phyloP scores from a whole-genome alignment of 768 basidiomycete species.

The Boletus subparvulus region DNA sequence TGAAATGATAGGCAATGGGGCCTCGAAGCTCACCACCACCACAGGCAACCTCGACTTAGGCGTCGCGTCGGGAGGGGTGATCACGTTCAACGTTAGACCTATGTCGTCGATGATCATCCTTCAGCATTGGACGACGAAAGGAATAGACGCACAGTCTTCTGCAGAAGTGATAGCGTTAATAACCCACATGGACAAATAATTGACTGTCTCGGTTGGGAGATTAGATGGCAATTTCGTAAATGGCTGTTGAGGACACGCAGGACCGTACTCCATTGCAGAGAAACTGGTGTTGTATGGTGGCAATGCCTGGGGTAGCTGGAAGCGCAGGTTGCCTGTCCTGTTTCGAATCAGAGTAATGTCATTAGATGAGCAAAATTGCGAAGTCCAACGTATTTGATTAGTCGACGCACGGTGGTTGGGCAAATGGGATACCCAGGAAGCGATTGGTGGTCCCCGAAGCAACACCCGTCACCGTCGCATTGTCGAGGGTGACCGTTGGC shows the following conservation, averaged over 20 bases:
- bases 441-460: background rate
- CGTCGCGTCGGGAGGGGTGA: conserved; percentile 43
- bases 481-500: background rate
- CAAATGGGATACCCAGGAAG: background rate
- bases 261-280: conserved; percentile 1
- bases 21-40: conserved; percentile 42
- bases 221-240: conserved; percentile 6
- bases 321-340: conserved; percentile 38
- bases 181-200: conserved; percentile 29
- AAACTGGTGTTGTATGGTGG: conserved; percentile 8
- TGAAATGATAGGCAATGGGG: too few relatives aligned
- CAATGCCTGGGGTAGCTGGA: conserved; percentile 20
- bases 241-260: conserved; percentile 12
- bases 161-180: conserved; percentile 30
- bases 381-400: too few relatives aligned
- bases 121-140: background rate
- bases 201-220: conserved; percentile 15
- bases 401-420: background rate
- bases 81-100: conserved; percentile 56
- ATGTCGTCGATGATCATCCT: background rate
- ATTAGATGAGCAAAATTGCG: background rate
- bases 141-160: conserved; percentile 46
- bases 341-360: background rate
- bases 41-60: conserved; percentile 50
- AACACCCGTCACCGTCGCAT: background rate